Percentiles rank a stretch among this genome's conserved stretches.
phyloP scores from a whole-genome alignment of 345 rosid species.

The Eucalyptus dawsonii region DNA sequence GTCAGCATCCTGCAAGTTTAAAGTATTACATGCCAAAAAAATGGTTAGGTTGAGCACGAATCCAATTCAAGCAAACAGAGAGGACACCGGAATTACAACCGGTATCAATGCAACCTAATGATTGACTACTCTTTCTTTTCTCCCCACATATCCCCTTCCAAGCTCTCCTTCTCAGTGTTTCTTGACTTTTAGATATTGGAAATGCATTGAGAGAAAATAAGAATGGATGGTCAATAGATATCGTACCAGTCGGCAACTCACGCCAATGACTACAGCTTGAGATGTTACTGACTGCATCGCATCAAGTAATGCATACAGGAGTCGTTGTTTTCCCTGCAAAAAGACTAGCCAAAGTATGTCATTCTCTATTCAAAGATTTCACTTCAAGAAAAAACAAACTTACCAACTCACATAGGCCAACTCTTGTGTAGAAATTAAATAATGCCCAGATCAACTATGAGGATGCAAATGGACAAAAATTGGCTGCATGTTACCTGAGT shows the following conservation, averaged over 20 bases:
- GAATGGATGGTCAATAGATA: background rate
- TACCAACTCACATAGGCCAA: background rate
- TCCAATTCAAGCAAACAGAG: background rate
- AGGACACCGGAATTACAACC: background rate
- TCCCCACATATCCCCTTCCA: background rate
- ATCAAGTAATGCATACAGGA: conserved; percentile 80
- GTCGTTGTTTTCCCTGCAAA: conserved; percentile 77
- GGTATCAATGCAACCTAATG: background rate
- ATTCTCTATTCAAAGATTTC: background rate
- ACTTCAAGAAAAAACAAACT: background rate
- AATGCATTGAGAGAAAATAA: background rate
- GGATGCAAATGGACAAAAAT: background rate
- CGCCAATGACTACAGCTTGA: conserved; percentile 82
- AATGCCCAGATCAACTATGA: background rate
- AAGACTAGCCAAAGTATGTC: background rate
- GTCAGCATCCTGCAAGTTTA: conserved; percentile 72
- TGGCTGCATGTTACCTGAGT: conserved; percentile 54
- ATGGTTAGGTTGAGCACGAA: background rate
- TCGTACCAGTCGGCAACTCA: conserved; percentile 74
- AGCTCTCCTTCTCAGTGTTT: background rate
- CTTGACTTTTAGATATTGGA: background rate
- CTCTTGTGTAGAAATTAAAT: background rate
- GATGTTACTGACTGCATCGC: conserved; percentile 93
- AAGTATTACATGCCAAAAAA: background rate
- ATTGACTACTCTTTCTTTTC: background rate